A percentile compares a stretch with the other conserved stretches of the same genome.
Evolutionary conservation across 345 rosid species (phyloP).

Genomic region (Eucalyptus erythrocorys): DNA sequence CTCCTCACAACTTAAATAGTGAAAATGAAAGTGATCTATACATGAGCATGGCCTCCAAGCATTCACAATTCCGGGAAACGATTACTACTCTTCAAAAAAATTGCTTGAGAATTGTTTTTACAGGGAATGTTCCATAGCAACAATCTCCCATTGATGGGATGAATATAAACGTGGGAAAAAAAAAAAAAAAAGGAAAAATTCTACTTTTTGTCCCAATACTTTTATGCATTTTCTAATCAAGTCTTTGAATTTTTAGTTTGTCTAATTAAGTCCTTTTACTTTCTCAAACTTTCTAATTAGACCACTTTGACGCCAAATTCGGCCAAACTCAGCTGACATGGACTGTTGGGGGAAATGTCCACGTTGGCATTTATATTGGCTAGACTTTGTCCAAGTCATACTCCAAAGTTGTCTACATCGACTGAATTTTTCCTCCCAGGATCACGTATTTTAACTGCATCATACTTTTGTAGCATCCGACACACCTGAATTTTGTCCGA

Average conservation of each 20-base stretch:
- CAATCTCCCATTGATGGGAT: background rate
- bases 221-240: background rate
- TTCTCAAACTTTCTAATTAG: background rate
- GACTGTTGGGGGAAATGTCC: background rate
- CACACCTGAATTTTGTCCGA: background rate
- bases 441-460: background rate
- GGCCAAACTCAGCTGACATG: background rate
- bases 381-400: background rate
- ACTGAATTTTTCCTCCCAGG: background rate
- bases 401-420: background rate
- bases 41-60: background rate
- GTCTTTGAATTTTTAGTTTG: fast-evolving
- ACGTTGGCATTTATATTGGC: background rate
- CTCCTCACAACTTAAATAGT: background rate
- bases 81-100: background rate
- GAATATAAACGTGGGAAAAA: background rate
- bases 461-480: background rate
- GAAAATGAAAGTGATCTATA: background rate
- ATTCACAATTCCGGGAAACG: background rate
- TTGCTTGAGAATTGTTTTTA: background rate
- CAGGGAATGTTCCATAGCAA: background rate
- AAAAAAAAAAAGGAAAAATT: background rate
- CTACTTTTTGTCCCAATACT: fast-evolving
- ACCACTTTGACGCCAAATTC: background rate
- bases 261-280: background rate